Conservation (phyloP, 139 green algal genomes). For the Micractinium sp. region DNA sequence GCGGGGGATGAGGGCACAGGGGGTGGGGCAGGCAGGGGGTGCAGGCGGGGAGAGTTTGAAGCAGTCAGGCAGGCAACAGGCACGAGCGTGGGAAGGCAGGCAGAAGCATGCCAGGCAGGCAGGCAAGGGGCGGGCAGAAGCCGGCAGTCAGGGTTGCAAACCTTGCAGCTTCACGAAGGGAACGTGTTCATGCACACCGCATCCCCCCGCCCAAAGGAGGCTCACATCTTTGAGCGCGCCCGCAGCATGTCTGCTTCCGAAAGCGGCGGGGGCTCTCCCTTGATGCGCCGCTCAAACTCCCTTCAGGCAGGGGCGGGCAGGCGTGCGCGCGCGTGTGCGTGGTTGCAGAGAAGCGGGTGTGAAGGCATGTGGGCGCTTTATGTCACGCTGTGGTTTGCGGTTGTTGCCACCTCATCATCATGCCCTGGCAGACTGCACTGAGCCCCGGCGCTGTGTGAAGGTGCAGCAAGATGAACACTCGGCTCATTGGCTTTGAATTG, state of each 20-base stretch:
- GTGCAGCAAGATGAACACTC: too few relatives aligned
- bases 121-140: background rate
- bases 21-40: background rate
- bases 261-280: constrained; percentile 39
- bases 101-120: background rate
- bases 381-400: too few relatives aligned
- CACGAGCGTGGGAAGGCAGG: background rate
- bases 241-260: constrained; percentile 44
- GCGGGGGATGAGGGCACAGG: background rate
- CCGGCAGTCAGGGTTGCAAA: background rate
- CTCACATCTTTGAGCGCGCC: constrained; percentile 20
- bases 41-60: background rate
- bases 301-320: background rate
- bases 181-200: too few relatives aligned
- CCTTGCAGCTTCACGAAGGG: background rate
- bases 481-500: too few relatives aligned
- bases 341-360: too few relatives aligned
- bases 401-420: too few relatives aligned
- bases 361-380: too few relatives aligned
- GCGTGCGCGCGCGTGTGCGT: too few relatives aligned
- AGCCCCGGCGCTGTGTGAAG: too few relatives aligned
- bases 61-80: background rate
- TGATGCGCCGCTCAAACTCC: constrained; percentile 31
- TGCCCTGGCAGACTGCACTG: too few relatives aligned
- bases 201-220: too few relatives aligned